A percentile compares a stretch with the other conserved stretches of the same genome.
These are phyloP conservation scores for Cyclanthera cordifolia DNA, from an alignment of 306 rosid genomes.

Conservation along the genomic window DNA sequence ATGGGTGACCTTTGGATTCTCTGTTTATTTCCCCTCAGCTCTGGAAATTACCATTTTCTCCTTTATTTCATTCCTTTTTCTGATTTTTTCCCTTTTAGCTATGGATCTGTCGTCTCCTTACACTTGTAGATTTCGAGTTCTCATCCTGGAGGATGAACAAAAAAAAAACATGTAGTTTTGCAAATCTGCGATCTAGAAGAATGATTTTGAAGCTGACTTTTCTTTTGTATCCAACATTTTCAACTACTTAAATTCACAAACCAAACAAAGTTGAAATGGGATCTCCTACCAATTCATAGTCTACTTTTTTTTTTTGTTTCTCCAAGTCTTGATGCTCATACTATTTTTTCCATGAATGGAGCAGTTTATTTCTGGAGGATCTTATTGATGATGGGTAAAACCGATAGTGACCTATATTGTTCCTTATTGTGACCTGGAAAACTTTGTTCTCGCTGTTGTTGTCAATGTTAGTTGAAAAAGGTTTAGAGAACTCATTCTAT, in stretches of 20 bases:
- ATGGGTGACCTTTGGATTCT: background rate
- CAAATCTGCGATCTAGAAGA: background rate
- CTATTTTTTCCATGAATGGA: background rate
- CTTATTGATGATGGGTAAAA: background rate
- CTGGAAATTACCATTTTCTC: conserved; percentile 3
- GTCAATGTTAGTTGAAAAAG: background rate
- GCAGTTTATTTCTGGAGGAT: background rate
- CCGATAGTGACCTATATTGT: background rate
- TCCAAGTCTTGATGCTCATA: background rate
- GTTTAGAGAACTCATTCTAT: background rate
- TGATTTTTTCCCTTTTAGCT: background rate
- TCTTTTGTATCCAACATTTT: background rate
- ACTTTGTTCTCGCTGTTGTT: background rate
- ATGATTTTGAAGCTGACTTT: background rate
- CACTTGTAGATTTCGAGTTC: background rate
- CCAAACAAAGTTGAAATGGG: background rate
- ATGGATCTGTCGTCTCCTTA: conserved; percentile 4
- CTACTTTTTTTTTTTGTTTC: too few species aligned
- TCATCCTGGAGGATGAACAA: background rate
- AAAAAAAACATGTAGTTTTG: background rate
- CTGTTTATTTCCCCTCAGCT: background rate
- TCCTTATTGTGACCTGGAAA: background rate
- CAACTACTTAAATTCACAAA: background rate
- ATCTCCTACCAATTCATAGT: conserved; percentile 5
- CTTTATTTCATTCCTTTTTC: background rate